Percentiles rank a stretch among this genome's conserved stretches.
phyloP scores from a whole-genome alignment of 2,329 filamentous ascomycete genomes.

The Ophiostoma sp. region DNA sequence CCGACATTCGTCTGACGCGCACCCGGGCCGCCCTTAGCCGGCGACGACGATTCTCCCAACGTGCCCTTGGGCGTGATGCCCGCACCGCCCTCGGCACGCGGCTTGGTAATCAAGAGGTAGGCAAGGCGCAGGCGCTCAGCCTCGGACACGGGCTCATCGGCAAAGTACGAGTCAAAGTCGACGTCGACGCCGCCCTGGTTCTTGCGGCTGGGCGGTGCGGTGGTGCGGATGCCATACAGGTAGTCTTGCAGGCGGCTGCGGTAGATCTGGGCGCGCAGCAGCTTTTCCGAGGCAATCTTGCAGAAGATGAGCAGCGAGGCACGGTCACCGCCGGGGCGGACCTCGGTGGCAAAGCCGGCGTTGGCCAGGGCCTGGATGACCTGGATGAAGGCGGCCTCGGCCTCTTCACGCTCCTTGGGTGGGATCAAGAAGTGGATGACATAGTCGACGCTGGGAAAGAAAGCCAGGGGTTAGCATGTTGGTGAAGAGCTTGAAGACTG shows the following conservation, averaged over 20 bases:
- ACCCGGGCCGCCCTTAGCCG: not conserved
- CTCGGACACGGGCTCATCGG: conserved; percentile 76
- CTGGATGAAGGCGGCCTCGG: conserved; percentile 73
- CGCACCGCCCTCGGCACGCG: conserved; percentile 72
- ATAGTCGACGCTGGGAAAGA: conserved; percentile 70
- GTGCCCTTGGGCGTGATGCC: conserved; percentile 58
- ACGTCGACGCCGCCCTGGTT: conserved; percentile 46
- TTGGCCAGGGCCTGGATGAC: conserved; percentile 72
- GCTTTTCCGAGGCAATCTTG: conserved; percentile 71
- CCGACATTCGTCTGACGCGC: conserved; percentile 56
- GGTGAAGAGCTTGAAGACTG: no score
- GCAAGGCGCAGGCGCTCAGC: conserved; percentile 86
- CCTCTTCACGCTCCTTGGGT: conserved; percentile 53
- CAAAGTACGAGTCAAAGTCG: conserved; percentile 65
- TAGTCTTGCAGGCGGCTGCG: conserved; percentile 88
- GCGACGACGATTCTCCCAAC: conserved; percentile 32
- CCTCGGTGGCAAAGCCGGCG: conserved; percentile 84
- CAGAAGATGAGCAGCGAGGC: conserved; percentile 80
- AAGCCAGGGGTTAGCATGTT: not conserved
- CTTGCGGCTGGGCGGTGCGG: conserved; percentile 55
- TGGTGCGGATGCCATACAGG: conserved; percentile 81
- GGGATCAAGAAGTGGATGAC: conserved; percentile 78
- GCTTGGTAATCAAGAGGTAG: conserved; percentile 78
- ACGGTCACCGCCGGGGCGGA: conserved; percentile 70
- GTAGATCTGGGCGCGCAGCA: conserved; percentile 79